Evolutionary conservation across 2,329 filamentous ascomycete species (phyloP).

Genomic region (Biscogniauxia sp.): DNA sequence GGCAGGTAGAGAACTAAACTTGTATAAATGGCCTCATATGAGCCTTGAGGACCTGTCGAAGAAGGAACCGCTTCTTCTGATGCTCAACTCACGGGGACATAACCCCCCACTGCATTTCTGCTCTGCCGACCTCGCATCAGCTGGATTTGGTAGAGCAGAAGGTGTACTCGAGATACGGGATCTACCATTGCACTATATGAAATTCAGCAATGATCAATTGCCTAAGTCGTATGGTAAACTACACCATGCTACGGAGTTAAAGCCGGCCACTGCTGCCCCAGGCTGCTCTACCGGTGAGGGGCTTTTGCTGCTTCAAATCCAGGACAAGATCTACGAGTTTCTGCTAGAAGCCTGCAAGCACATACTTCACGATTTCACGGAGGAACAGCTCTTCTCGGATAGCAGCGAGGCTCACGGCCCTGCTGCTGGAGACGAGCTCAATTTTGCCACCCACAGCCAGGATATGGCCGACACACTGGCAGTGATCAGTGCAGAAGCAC

Average conservation of each 20-base stretch:
- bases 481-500: constrained; percentile 1
- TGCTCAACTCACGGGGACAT: constrained; percentile 3
- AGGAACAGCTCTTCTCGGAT: background rate
- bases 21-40: constrained; percentile 10
- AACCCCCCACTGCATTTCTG: too few relatives aligned
- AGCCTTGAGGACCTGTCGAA: constrained; percentile 15
- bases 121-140: too few relatives aligned
- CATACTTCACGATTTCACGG: constrained; percentile 10
- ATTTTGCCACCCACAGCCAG: background rate
- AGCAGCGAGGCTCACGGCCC: background rate
- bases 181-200: background rate
- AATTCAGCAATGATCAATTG: background rate
- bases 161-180: too few relatives aligned
- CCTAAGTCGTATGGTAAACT: constrained; percentile 4
- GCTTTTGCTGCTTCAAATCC: constrained; percentile 7
- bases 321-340: constrained; percentile 6
- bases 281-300: constrained; percentile 7
- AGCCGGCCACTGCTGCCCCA: too few relatives aligned
- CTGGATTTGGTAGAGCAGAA: background rate
- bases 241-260: too few relatives aligned
- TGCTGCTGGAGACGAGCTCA: background rate
- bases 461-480: background rate
- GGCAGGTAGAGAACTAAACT: background rate
- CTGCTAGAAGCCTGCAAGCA: constrained; percentile 4
- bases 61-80: constrained; percentile 9